These are phyloP conservation scores for Paraconiothyrium brasiliense DNA, from an alignment of 2,329 filamentous ascomycete genomes.

Conservation along the genomic window DNA sequence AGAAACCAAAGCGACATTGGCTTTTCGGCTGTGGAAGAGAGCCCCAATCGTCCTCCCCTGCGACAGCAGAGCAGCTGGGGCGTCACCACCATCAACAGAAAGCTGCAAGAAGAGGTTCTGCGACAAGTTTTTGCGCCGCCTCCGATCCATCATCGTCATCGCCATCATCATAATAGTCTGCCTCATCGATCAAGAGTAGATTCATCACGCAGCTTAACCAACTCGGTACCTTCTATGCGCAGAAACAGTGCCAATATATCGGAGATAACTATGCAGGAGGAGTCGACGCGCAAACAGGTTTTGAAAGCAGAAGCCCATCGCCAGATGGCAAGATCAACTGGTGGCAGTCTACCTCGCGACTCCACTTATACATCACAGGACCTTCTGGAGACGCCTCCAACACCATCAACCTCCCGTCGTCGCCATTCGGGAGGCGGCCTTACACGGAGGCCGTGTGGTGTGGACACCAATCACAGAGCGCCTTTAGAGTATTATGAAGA, in stretches of 20 bases:
- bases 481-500: slow-evolving; percentile 92
- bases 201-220: slow-evolving; percentile 33
- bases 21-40: slow-evolving; percentile 28
- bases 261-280: slow-evolving; percentile 38
- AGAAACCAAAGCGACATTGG: slow-evolving; percentile 48
- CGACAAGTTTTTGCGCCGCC: slow-evolving; percentile 90
- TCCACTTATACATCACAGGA: slow-evolving; percentile 6
- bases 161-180: slow-evolving; percentile 72
- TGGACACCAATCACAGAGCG: slow-evolving; percentile 71
- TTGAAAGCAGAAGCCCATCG: slow-evolving; percentile 53
- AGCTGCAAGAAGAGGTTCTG: slow-evolving; percentile 88
- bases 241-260: slow-evolving; percentile 52
- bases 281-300: slow-evolving; percentile 54
- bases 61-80: slow-evolving; percentile 75
- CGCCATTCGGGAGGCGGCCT: slow-evolving; percentile 90
- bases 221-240: slow-evolving; percentile 46
- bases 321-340: slow-evolving; percentile 29
- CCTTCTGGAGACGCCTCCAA: slow-evolving; percentile 41
- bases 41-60: slow-evolving; percentile 51
- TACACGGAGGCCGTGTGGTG: slow-evolving; percentile 74
- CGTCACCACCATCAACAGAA: slow-evolving; percentile 88
- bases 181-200: slow-evolving; percentile 53
- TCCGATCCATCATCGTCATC: slow-evolving; percentile 81
- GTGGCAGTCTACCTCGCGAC: slow-evolving; percentile 19
- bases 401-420: slow-evolving; percentile 57